Percentiles rank a stretch among this genome's conserved stretches.
These are phyloP conservation scores for Malassezia furfur DNA, from an alignment of 1,284 basidiomycete species.

Conservation along the genomic window DNA sequence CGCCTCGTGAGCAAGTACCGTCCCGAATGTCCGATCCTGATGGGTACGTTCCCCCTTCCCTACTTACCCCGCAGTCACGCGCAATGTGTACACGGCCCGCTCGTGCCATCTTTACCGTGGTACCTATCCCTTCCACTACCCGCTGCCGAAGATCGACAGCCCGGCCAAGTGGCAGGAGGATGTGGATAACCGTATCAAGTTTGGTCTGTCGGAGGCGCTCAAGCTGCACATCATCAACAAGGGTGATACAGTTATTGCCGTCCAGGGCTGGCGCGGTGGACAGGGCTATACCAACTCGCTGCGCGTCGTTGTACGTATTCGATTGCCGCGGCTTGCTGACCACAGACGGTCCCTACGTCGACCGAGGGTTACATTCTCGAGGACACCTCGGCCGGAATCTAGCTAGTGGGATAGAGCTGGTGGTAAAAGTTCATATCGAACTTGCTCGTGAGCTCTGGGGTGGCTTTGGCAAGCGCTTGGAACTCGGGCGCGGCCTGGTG, in stretches of 20 bases:
- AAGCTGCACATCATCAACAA: constrained; percentile 77
- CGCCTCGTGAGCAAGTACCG: constrained; percentile 95
- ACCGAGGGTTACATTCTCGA: constrained; percentile 42
- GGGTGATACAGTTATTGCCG: constrained; percentile 81
- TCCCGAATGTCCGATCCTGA: constrained; percentile 75
- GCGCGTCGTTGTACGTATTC: constrained; percentile 26
- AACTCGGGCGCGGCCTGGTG: constrained; percentile 11
- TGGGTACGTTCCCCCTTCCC: constrained; percentile 42
- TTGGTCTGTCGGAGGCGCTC: constrained; percentile 79
- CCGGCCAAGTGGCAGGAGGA: constrained; percentile 94
- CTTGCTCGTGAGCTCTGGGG: background rate
- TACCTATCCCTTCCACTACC: constrained; percentile 94
- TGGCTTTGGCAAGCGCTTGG: constrained; percentile 1
- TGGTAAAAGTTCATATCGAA: constrained; percentile 13
- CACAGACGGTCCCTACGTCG: constrained; percentile 29
- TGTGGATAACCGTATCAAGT: constrained; percentile 58
- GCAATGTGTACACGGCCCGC: constrained; percentile 87
- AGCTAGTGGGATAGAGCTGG: constrained; percentile 3
- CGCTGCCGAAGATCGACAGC: constrained; percentile 73
- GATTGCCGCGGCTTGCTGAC: background rate
- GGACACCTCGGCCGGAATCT: constrained; percentile 22
- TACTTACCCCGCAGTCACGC: constrained; percentile 63
- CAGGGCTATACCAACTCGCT: constrained; percentile 65
- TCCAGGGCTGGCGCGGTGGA: constrained; percentile 98
- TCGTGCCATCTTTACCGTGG: constrained; percentile 95